Base-by-base conservation (phyloP, 352 stramenopile species). In the Phytophthora pistaciae region DNA sequence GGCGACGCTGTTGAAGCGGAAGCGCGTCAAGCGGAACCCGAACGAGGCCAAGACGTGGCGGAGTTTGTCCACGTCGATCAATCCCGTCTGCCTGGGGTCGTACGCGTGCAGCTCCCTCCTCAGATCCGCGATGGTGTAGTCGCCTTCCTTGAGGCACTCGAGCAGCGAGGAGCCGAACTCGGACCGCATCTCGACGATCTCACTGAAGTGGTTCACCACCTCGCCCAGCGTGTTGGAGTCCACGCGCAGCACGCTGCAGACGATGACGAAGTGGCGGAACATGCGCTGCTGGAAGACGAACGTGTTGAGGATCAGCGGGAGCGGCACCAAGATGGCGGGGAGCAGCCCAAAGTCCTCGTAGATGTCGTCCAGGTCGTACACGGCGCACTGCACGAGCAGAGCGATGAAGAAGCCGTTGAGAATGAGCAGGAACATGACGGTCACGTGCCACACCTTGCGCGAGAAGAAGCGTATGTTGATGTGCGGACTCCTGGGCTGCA, bases 321-420 rank as follows among this genome's bases (percentile, higher is more conserved):
- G 60, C 2, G 85, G 83, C 3, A 92, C 33, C 18, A 79, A 64
- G 8, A 85, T 25, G 3, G 67, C 53, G 42, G 81, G 36, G 5
- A 82, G 20, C 2, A 79, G n/a, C 3, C 73, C 56, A 13, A 88
- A 71, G 20, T 88, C 70, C 4, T 27, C 64, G 29, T 76, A 76
- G 18, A 76, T 72, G 3, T 68, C 44, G 20, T 72, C 63, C 33
- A 72, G 42, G 16, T 76, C 68, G 69, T 91, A 90, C 29, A 90
- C 62, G 1, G 90, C 67, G 49, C 83, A 91, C 57, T 91, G 83
- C 4, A 81, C 70, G n/a, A 91, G 68, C 4, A 91, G 72, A 10
- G 80, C 83, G 36, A 79, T 55, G 77, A 87, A 91, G 60, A 92
- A 81, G 0, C 75, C 85, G 56, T 92, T 92, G 25, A 92, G 68